These are phyloP conservation scores for Lenwebbia sp. DNA, from an alignment of 345 rosid genomes.

Conservation along the genomic window DNA sequence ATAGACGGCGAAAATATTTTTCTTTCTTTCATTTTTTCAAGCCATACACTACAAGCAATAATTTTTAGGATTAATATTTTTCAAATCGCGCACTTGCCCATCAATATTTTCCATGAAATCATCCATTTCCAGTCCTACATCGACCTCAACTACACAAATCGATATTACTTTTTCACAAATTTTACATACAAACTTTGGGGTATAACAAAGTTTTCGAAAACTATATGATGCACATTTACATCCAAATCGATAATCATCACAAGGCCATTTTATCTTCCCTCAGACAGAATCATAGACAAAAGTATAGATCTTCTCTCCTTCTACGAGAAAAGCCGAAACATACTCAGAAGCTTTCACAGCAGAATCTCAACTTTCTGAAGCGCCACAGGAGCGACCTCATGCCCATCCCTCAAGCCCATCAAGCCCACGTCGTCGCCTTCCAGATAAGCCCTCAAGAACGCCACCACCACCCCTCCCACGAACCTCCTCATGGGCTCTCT, in stretches of 20 bases:
- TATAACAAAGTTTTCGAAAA: neutral
- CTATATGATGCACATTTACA: neutral
- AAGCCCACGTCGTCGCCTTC: slow-evolving; percentile 40
- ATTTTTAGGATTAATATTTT: too few relatives aligned
- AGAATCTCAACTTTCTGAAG: neutral
- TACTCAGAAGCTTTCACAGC: neutral
- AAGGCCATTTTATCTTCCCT: neutral
- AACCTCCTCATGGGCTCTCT: slow-evolving; percentile 82
- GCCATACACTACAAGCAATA: too few relatives aligned
- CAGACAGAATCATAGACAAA: neutral
- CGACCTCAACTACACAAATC: neutral
- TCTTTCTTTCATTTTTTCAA: too few relatives aligned
- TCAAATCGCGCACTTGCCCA: too few relatives aligned
- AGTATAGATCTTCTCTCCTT: neutral
- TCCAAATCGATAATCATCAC: neutral
- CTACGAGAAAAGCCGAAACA: neutral
- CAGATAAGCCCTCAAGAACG: slow-evolving; percentile 55
- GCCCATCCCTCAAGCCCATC: slow-evolving; percentile 31
- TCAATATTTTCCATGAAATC: neutral
- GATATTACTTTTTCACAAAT: neutral
- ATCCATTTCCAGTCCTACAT: neutral
- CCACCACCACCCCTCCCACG: slow-evolving; percentile 59
- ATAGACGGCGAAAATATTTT: too few relatives aligned
- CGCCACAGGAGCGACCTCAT: slow-evolving; percentile 18
- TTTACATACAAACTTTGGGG: neutral